Conservation (phyloP, 1,139 yeast species). For the Magnusiomyces suaveolens region DNA sequence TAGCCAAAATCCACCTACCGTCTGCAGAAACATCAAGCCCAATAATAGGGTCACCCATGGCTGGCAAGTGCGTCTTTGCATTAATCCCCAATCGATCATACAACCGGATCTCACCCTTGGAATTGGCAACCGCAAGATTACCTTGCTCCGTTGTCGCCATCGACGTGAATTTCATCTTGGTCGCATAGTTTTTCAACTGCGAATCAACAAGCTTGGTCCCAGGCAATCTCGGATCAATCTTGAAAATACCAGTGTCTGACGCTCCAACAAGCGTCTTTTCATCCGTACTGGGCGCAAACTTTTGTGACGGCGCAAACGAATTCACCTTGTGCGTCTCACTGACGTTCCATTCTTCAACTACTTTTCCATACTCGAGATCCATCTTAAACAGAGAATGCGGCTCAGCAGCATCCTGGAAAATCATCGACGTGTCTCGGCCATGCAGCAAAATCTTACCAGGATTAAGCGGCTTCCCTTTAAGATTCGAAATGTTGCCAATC, state of each 20-base stretch:
- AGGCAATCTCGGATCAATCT: slow-evolving; percentile 65
- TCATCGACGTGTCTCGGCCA: slow-evolving; percentile 57
- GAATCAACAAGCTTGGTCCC: slow-evolving; percentile 49
- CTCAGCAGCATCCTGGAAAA: slow-evolving; percentile 47
- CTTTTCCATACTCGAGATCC: slow-evolving; percentile 71
- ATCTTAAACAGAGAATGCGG: slow-evolving; percentile 48
- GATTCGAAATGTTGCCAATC: slow-evolving; percentile 48
- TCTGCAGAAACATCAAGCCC: slow-evolving; percentile 67
- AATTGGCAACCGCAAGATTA: slow-evolving; percentile 63
- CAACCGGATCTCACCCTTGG: slow-evolving; percentile 64
- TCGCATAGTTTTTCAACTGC: slow-evolving; percentile 44
- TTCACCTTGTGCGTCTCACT: slow-evolving; percentile 37
- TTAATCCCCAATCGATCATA: slow-evolving; percentile 61
- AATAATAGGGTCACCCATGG: slow-evolving; percentile 63
- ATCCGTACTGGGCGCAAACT: slow-evolving; percentile 61
- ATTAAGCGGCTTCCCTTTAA: slow-evolving; percentile 44
- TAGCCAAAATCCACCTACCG: slow-evolving; percentile 75
- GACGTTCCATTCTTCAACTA: slow-evolving; percentile 74
- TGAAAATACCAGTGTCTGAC: slow-evolving; percentile 54
- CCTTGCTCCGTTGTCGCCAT: slow-evolving; percentile 68
- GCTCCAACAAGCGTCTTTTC: slow-evolving; percentile 71
- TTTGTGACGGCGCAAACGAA: slow-evolving; percentile 57
- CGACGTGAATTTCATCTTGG: slow-evolving; percentile 49
- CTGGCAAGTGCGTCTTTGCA: slow-evolving; percentile 73
- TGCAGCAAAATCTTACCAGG: slow-evolving; percentile 70